Percentiles rank a stretch among this genome's conserved stretches.
Conservation (phyloP, 257 asterid genomes). For the Knoxia roxburghii region DNA sequence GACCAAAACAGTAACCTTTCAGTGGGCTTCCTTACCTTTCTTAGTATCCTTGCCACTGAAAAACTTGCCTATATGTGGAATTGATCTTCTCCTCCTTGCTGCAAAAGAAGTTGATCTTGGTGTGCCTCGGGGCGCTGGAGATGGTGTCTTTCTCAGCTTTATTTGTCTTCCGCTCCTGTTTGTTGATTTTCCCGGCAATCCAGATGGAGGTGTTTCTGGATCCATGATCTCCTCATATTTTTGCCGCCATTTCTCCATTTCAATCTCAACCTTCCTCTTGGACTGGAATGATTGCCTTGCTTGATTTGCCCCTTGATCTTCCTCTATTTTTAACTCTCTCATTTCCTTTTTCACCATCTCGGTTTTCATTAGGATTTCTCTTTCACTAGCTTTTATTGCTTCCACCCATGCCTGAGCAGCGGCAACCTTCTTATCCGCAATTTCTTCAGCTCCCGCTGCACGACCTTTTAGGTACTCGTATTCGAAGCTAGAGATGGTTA, state of each 20-base stretch:
- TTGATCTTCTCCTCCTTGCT: slow-evolving; percentile 54
- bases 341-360: slow-evolving; percentile 48
- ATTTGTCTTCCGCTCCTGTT: slow-evolving; percentile 43
- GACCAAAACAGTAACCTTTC: background rate
- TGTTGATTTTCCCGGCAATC: slow-evolving; percentile 27
- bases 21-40: background rate
- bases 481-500: slow-evolving; percentile 70
- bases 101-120: slow-evolving; percentile 43
- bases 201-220: slow-evolving; percentile 27
- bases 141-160: slow-evolving; percentile 38
- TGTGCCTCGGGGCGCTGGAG: slow-evolving; percentile 38
- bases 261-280: slow-evolving; percentile 31
- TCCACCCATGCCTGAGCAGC: slow-evolving; percentile 92
- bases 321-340: slow-evolving; percentile 43
- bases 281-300: slow-evolving; percentile 29
- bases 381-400: slow-evolving; percentile 77
- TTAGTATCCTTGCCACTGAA: slow-evolving; percentile 18
- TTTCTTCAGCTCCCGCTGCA: slow-evolving; percentile 60
- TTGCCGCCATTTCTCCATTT: slow-evolving; percentile 42
- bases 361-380: slow-evolving; percentile 49
- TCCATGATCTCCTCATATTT: slow-evolving; percentile 26
- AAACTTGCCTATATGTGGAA: slow-evolving; percentile 23
- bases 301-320: slow-evolving; percentile 32
- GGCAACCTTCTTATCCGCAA: slow-evolving; percentile 77
- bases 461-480: slow-evolving; percentile 68